Evolutionary conservation across 2,329 filamentous ascomycete genomes (phyloP).

Genomic region (Thielaviopsis cerberus): DNA sequence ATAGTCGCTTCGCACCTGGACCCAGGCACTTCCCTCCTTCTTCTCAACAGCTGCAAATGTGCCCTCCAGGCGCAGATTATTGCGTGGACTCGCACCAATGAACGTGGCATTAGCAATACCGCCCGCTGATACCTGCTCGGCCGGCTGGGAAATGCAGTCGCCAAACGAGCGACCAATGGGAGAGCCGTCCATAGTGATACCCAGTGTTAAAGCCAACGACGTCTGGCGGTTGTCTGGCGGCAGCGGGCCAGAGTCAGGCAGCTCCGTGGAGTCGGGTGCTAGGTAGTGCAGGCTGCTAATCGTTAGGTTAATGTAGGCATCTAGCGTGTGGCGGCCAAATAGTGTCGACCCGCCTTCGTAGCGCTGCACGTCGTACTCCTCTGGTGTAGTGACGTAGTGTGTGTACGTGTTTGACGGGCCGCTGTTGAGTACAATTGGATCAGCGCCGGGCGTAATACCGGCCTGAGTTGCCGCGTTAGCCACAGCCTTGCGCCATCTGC

Average conservation of each 20-base stretch:
- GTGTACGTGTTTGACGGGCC: conserved; percentile 79
- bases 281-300: conserved; percentile 51
- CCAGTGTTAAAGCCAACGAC: conserved; percentile 60
- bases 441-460: conserved; percentile 20
- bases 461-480: conserved; percentile 27
- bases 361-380: conserved; percentile 42
- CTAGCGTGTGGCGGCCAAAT: conserved; percentile 68
- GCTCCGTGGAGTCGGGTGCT: conserved; percentile 23
- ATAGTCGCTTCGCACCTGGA: conserved; percentile 47
- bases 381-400: conserved; percentile 19
- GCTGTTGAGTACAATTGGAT: conserved; percentile 60
- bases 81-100: conserved; percentile 72
- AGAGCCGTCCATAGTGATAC: conserved; percentile 54
- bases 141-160: conserved; percentile 37
- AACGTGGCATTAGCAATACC: conserved; percentile 48
- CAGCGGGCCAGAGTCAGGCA: conserved; percentile 29
- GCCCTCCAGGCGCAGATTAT: conserved; percentile 58
- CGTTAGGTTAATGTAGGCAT: conserved; percentile 70
- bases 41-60: conserved; percentile 62
- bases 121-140: conserved; percentile 27
- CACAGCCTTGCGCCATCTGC: conserved; percentile 64
- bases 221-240: conserved; percentile 64
- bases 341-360: conserved; percentile 85
- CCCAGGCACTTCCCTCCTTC: conserved; percentile 31
- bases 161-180: conserved; percentile 52